A percentile compares a stretch with the other conserved stretches of the same genome.
Evolutionary conservation across 2,329 filamentous ascomycete species (phyloP).

Genomic region (Pseudogymnoascus sp.): DNA sequence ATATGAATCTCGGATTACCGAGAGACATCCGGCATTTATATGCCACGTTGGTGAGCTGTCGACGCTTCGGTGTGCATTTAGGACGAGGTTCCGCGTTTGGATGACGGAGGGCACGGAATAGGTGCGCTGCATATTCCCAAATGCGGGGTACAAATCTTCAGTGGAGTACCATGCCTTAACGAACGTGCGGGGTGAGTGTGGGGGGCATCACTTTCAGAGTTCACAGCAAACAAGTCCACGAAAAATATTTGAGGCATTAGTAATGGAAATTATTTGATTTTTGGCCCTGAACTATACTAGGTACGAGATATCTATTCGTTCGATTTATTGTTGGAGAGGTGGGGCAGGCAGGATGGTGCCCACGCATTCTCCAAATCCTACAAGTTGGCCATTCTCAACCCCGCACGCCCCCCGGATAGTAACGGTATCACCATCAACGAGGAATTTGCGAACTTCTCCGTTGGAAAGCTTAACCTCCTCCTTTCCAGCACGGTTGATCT

Average conservation of each 20-base stretch:
- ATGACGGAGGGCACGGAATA: background rate
- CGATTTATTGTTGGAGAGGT: background rate
- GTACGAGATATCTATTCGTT: background rate
- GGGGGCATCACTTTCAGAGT: background rate
- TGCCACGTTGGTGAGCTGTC: background rate
- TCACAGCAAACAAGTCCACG: background rate
- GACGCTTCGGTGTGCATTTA: background rate
- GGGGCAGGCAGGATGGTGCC: constrained; percentile 44
- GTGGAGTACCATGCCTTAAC: background rate
- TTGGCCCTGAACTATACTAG: background rate
- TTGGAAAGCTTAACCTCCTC: constrained; percentile 50
- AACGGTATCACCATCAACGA: constrained; percentile 67
- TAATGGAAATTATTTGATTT: background rate
- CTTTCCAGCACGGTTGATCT: constrained; percentile 65
- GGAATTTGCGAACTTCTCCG: constrained; percentile 60
- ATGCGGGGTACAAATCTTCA: background rate
- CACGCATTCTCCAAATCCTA: constrained; percentile 69
- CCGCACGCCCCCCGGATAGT: constrained; percentile 59
- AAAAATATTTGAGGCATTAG: background rate
- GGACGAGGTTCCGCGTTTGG: background rate
- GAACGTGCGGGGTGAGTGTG: background rate
- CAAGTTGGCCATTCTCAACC: constrained; percentile 50
- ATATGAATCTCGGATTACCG: background rate
- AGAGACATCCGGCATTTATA: background rate
- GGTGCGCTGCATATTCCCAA: background rate